phyloP scores from a whole-genome alignment of 177 flowering plant genomes.

The Vitis hybrid region DNA sequence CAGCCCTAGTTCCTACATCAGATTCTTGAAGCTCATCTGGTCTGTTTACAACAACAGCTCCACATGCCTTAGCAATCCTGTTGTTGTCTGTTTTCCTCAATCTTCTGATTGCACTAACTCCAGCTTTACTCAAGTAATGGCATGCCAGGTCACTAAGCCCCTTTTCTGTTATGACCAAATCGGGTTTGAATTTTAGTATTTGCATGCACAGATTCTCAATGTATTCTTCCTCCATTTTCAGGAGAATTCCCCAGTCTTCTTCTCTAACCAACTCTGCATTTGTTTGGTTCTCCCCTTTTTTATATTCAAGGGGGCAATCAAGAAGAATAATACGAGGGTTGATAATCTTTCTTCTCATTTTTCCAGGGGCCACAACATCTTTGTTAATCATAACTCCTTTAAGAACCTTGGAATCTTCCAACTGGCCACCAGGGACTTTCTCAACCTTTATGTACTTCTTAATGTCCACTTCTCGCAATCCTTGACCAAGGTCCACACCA shows the following conservation, averaged over 20 bases:
- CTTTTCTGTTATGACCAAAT: slow-evolving; percentile 89
- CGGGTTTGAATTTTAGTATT: slow-evolving; percentile 87
- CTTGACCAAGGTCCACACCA: slow-evolving; percentile 94
- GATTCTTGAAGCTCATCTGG: slow-evolving; percentile 97
- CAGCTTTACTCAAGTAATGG: slow-evolving; percentile 90
- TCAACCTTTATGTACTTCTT: slow-evolving; percentile 91
- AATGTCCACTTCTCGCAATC: slow-evolving; percentile 85
- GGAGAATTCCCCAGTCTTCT: slow-evolving; percentile 85
- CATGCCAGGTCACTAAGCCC: slow-evolving; percentile 97
- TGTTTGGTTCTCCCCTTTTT: slow-evolving; percentile 97
- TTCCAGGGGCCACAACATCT: slow-evolving; percentile 96
- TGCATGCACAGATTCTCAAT: slow-evolving; percentile 73
- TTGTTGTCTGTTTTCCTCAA: slow-evolving; percentile 91
- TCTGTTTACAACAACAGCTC: slow-evolving; percentile 87
- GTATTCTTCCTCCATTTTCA: slow-evolving; percentile 92
- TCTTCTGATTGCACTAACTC: slow-evolving; percentile 90
- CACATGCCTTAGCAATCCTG: slow-evolving; percentile 94
- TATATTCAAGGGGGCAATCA: slow-evolving; percentile 93
- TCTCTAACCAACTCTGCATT: slow-evolving; percentile 90
- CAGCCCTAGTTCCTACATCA: slow-evolving; percentile 91
- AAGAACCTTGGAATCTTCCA: slow-evolving; percentile 88
- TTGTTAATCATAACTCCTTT: slow-evolving; percentile 95
- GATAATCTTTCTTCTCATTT: slow-evolving; percentile 89
- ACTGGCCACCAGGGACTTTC: slow-evolving; percentile 93
- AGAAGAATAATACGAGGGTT: slow-evolving; percentile 92